These are phyloP conservation scores for Sugiyamaella novakii DNA, from an alignment of 1,139 yeast genomes.

Conservation along the genomic window DNA sequence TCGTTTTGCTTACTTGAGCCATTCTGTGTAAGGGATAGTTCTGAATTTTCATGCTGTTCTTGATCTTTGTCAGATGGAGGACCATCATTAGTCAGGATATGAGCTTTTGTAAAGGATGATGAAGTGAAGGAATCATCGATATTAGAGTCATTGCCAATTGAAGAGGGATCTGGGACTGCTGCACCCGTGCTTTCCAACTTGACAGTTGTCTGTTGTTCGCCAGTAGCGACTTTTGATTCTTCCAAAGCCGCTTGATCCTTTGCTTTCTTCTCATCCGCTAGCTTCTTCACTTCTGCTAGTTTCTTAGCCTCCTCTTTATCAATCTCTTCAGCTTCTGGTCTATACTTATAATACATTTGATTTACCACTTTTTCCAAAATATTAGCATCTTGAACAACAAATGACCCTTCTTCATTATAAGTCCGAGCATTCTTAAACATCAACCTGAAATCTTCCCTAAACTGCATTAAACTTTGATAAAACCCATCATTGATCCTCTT, in stretches of 20 bases:
- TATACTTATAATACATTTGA: conserved; percentile 3
- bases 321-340: conserved; percentile 11
- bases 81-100: background rate
- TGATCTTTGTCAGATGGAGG: background rate
- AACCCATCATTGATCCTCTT: conserved; percentile 50
- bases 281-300: conserved; percentile 1
- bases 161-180: background rate
- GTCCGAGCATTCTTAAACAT: conserved; percentile 82
- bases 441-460: conserved; percentile 69
- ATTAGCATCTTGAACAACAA: conserved; percentile 77
- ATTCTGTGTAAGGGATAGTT: too few species aligned
- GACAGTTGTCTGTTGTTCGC: too few species aligned
- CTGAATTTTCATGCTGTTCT: background rate
- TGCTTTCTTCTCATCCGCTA: background rate
- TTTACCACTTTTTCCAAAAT: conserved; percentile 52
- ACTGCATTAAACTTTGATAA: conserved; percentile 60
- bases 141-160: background rate
- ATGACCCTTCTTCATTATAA: conserved; percentile 89
- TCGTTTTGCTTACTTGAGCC: background rate
- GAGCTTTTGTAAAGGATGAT: background rate
- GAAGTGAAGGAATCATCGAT: background rate
- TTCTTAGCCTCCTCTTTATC: conserved; percentile 5
- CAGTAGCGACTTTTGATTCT: background rate
- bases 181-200: background rate
- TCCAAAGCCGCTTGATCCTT: conserved; percentile 4